Conservation (phyloP, 2,329 filamentous ascomycete genomes). For the Fusarium praegraminearum region DNA sequence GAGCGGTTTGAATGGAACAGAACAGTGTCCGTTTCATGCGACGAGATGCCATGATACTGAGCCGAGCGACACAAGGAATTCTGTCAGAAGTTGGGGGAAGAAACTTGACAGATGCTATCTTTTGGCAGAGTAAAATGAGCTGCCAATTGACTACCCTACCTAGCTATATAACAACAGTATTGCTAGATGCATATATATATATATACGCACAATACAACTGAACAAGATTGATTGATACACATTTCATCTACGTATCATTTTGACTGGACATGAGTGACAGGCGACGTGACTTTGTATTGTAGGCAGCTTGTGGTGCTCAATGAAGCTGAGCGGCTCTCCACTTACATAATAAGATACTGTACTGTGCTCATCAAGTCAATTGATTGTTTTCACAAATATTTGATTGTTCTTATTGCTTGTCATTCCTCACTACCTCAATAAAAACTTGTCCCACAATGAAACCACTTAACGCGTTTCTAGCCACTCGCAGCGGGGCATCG, state of each 20-base stretch:
- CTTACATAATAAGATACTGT: background rate
- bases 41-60: conserved; percentile 14
- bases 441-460: conserved; percentile 11
- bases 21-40: conserved; percentile 19
- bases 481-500: conserved; percentile 46
- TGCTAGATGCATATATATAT: conserved; percentile 12
- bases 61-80: conserved; percentile 9
- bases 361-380: background rate
- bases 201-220: conserved; percentile 28
- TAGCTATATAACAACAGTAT: conserved; percentile 4
- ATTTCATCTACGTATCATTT: background rate
- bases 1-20: conserved; percentile 30
- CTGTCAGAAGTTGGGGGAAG: conserved; percentile 4
- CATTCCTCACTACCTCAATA: background rate
- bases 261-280: background rate
- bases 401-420: background rate
- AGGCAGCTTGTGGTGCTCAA: background rate
- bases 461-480: conserved; percentile 48
- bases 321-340: background rate
- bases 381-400: background rate
- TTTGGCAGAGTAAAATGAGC: background rate
- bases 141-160: background rate
- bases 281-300: background rate
- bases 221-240: conserved; percentile 25
- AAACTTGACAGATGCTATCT: conserved; percentile 21